Evolutionary conservation across 2,329 filamentous ascomycete species (phyloP), one percentile per base, ranked within the genome.

Genomic region (Colletotrichum neosansevieriae): DNA sequence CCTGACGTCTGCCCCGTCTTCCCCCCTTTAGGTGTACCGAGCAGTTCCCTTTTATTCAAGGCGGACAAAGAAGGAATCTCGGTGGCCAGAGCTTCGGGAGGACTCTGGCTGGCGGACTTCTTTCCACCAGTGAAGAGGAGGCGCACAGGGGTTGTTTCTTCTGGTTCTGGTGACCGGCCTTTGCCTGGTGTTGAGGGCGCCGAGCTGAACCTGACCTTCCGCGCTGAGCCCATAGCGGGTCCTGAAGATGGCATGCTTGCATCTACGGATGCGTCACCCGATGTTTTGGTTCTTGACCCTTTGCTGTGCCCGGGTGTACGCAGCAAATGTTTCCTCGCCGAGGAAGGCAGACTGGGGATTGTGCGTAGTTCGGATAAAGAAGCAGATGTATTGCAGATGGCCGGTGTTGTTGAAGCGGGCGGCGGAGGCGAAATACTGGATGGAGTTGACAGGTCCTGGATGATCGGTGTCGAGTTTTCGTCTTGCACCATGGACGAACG

Each of bases 191-290:
- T 59, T 9, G 62, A 50, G 7, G 66, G 66, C 11, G 57, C 34
- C 13, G 66, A 60, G 11, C 40, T 60, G 62, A 60, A 69, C n/a
- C 66, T 61, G 4, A 69, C 42, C 19, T 56, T 69, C 12, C 47
- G 61, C 11, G 49, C 40, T 3, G 66, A 69, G 29, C 40, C 66
- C 13, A 32, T 59, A 15, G 32, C 40, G 11, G 42, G 60, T 15
- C 47, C 65, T 10, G 60, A 54, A 19, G 38, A 13, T 13, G 32
- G 32, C 45, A 32, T 56, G 10, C 49, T 36, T 6, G 49, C 32
- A 29, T 44, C 17, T 10, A 38, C 24, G 1, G 34, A 17, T 13
- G n/a, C 17, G 2, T 53, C 32, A 24, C 12, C 11, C n/a, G 34
- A 32, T 21, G 32, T 49, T 21, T 54, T 38, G 10, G 19, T 49